Evolutionary conservation across 2,329 filamentous ascomycete genomes (phyloP).

Genomic region (Aureobasidium sp.): DNA sequence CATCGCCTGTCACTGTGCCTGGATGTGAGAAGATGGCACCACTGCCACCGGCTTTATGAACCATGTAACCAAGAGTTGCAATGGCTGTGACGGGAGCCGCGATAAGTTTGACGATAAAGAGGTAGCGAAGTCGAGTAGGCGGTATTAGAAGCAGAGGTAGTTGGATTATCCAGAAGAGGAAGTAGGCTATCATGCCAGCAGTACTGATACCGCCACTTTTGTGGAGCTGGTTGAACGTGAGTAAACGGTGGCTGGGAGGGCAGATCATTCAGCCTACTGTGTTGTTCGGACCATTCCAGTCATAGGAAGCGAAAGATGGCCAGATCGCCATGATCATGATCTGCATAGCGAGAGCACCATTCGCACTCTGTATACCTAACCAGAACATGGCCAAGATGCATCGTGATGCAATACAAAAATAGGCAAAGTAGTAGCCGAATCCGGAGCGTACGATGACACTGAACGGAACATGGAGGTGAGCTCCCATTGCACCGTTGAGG

Average conservation of each 20-base stretch:
- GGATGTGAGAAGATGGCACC: conserved; percentile 25
- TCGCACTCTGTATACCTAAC: conserved; percentile 60
- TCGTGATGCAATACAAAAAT: conserved; percentile 46
- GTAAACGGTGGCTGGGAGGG: conserved; percentile 29
- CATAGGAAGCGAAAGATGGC: conserved; percentile 29
- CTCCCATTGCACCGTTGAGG: conserved; percentile 46
- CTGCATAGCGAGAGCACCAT: conserved; percentile 48
- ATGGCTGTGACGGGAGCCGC: conserved; percentile 21
- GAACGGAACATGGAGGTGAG: conserved; percentile 46
- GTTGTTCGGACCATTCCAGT: conserved; percentile 19
- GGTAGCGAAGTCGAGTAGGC: conserved; percentile 44
- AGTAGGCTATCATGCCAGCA: conserved; percentile 48
- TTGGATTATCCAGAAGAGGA: conserved; percentile 51
- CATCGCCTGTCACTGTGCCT: conserved; percentile 22
- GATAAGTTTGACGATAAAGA: conserved; percentile 41
- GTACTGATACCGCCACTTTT: conserved; percentile 46
- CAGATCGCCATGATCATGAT: conserved; percentile 50
- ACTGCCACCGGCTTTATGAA: conserved; percentile 23
- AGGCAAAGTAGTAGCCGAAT: conserved; percentile 51
- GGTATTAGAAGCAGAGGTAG: conserved; percentile 49
- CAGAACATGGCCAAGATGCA: conserved; percentile 50
- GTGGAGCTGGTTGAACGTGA: conserved; percentile 32
- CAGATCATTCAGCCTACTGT: neutral
- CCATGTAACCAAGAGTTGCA: conserved; percentile 15
- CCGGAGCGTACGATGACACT: conserved; percentile 48